Conservation (phyloP, 176 grass and related monocot genomes). For the Musa acuminata region DNA sequence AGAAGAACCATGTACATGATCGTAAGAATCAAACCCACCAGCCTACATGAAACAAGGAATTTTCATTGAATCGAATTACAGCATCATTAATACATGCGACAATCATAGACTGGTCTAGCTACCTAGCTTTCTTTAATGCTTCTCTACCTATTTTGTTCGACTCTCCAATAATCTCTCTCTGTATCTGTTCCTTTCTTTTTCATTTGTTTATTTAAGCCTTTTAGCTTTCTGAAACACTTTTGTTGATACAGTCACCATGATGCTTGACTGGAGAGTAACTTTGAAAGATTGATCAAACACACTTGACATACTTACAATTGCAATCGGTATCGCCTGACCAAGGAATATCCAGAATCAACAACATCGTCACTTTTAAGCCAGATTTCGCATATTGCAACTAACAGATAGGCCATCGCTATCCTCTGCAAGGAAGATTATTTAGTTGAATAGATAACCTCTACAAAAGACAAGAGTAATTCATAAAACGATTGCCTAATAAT, state of each 20-base stretch:
- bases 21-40: slow-evolving; percentile 49
- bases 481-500: not conserved
- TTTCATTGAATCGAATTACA: not conserved
- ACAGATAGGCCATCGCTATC: slow-evolving; percentile 60
- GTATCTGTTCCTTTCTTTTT: not conserved
- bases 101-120: no score
- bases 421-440: slow-evolving; percentile 28
- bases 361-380: slow-evolving; percentile 34
- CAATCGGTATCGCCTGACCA: slow-evolving; percentile 45
- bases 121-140: not conserved
- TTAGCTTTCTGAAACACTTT: not conserved
- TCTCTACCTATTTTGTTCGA: not conserved
- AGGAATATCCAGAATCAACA: slow-evolving; percentile 20
- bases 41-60: slow-evolving; percentile 19
- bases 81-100: not conserved
- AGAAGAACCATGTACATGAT: slow-evolving; percentile 32
- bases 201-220: not conserved
- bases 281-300: not conserved
- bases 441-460: not conserved
- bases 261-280: not conserved
- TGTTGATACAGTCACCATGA: not conserved
- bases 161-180: not conserved
- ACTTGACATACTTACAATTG: slow-evolving; percentile 49
- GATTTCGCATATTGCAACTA: slow-evolving; percentile 62
- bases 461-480: not conserved